phyloP scores from a whole-genome alignment of 1,139 yeast species.

The Wickerhamomyces sp. region DNA sequence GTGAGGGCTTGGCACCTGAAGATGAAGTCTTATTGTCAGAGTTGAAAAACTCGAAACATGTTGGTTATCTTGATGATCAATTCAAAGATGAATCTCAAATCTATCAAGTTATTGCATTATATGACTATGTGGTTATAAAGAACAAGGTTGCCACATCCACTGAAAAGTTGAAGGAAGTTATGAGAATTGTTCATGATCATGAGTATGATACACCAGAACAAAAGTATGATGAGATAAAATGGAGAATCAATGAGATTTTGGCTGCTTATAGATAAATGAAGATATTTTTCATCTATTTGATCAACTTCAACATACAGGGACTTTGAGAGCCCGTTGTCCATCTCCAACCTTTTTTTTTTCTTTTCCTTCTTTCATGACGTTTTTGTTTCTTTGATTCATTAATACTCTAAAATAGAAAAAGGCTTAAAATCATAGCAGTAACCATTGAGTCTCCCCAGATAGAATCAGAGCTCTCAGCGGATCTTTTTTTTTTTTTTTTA shows the following conservation, averaged over 20 bases:
- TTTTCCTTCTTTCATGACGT: too few species aligned
- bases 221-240: conserved; percentile 13
- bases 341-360: too few species aligned
- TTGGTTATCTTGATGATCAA: conserved; percentile 5
- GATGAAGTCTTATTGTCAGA: conserved; percentile 9
- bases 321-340: too few species aligned
- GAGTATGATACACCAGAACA: conserved; percentile 9
- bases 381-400: too few species aligned
- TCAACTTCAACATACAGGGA: too few species aligned
- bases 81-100: conserved; percentile 27
- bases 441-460: too few species aligned
- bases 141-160: conserved; percentile 10
- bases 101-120: conserved; percentile 25
- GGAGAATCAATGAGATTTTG: conserved; percentile 21
- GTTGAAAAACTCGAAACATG: conserved; percentile 11
- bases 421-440: too few species aligned
- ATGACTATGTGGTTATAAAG: conserved; percentile 28
- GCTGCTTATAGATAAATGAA: conserved; percentile 2
- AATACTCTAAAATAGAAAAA: too few species aligned
- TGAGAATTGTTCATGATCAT: conserved; percentile 17
- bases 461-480: too few species aligned
- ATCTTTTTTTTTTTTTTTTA: not conserved
- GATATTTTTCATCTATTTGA: too few species aligned
- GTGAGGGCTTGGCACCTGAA: conserved; percentile 4
- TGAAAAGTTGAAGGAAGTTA: conserved; percentile 12